Evolutionary conservation across 1,284 basidiomycete genomes (phyloP).

Genomic region (Naganishia liquefaciens): DNA sequence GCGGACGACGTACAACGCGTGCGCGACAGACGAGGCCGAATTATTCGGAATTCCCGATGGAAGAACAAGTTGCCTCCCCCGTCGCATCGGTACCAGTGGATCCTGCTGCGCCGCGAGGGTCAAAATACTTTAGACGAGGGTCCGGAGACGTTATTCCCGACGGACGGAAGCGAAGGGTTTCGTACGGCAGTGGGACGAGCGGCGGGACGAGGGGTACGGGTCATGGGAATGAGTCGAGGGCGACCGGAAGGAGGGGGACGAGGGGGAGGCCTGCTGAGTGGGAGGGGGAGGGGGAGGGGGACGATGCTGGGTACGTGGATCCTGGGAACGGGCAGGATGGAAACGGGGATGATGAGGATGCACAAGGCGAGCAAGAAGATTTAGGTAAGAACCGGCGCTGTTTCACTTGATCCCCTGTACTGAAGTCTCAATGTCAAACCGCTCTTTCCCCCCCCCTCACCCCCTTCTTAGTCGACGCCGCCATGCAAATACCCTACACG

Average conservation of each 20-base stretch:
- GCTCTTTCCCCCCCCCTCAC: no score
- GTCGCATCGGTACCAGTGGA: neutral
- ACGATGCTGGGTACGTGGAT: neutral
- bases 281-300: neutral
- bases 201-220: neutral
- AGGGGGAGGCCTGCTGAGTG: neutral
- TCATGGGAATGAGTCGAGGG: conserved; percentile 5
- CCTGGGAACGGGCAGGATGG: neutral
- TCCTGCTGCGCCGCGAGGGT: neutral
- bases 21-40: neutral
- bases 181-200: conserved; percentile 11
- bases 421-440: no score
- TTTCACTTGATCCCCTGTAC: conserved; percentile 28
- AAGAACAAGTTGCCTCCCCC: neutral
- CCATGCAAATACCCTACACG: conserved; percentile 48
- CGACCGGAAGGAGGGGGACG: neutral
- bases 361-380: conserved; percentile 36
- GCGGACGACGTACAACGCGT: conserved; percentile 10
- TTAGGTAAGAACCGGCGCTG: conserved; percentile 29
- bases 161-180: neutral
- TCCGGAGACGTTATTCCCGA: neutral
- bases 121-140: conserved; percentile 22
- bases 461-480: conserved; percentile 38
- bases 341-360: conserved; percentile 24
- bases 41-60: conserved; percentile 3